Conservation (phyloP, 2,329 filamentous ascomycete genomes). For the Blastomyces parvus region DNA sequence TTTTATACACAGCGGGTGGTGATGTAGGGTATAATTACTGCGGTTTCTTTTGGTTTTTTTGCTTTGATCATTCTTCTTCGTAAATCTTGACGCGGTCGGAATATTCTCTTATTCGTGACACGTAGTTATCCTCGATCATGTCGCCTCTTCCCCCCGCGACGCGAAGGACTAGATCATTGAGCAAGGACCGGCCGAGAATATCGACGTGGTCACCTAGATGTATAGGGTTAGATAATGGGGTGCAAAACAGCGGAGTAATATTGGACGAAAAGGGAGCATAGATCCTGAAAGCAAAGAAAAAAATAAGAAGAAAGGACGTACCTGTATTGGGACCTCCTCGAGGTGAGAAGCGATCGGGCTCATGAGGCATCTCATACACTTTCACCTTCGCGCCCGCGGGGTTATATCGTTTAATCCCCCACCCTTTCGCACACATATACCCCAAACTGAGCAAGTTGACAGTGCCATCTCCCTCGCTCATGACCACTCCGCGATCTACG, state of each 20-base stretch:
- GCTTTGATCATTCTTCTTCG: constrained; percentile 53
- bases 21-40: neutral
- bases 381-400: constrained; percentile 72
- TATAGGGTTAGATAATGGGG: neutral
- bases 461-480: constrained; percentile 93
- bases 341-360: constrained; percentile 85
- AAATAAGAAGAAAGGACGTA: constrained; percentile 16
- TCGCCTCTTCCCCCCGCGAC: constrained; percentile 80
- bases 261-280: neutral
- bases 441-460: constrained; percentile 85
- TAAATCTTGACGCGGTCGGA: constrained; percentile 73
- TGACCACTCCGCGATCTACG: constrained; percentile 78
- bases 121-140: constrained; percentile 63
- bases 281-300: too few species aligned
- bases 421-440: constrained; percentile 95
- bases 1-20: neutral
- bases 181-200: constrained; percentile 74
- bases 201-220: constrained; percentile 82
- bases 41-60: neutral
- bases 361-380: constrained; percentile 91
- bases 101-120: constrained; percentile 75
- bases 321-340: constrained; percentile 58
- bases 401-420: constrained; percentile 90
- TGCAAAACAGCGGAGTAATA: neutral
- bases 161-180: constrained; percentile 82